A percentile compares a stretch with the other conserved stretches of the same genome.
phyloP scores from a whole-genome alignment of 1,139 yeast species.

The Blastobotrys aristatus region DNA sequence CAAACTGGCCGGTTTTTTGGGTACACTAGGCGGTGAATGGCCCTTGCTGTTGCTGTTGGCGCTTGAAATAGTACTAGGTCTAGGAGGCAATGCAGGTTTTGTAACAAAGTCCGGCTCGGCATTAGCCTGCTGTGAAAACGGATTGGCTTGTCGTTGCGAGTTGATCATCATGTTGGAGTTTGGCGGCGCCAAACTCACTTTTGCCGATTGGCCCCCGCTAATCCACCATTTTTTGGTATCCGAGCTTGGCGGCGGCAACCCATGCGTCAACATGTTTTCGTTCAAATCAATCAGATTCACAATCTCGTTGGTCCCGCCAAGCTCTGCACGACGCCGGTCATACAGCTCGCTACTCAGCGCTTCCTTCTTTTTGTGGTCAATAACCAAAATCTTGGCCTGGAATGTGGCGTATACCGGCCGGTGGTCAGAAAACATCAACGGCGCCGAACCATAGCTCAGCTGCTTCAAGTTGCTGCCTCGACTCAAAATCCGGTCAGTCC shows the following conservation, averaged over 20 bases:
- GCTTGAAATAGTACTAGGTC: slow-evolving; percentile 14
- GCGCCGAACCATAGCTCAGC: slow-evolving; percentile 56
- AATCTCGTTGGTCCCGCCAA: slow-evolving; percentile 34
- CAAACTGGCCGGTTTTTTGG: slow-evolving; percentile 22
- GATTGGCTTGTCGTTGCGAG: slow-evolving; percentile 64
- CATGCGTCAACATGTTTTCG: slow-evolving; percentile 36
- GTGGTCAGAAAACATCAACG: slow-evolving; percentile 80
- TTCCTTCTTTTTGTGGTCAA: slow-evolving; percentile 61
- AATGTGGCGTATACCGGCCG: slow-evolving; percentile 85
- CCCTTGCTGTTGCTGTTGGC: slow-evolving; percentile 13
- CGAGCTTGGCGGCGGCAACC: slow-evolving; percentile 83
- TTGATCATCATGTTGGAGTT: slow-evolving; percentile 49
- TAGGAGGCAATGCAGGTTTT: slow-evolving; percentile 24
- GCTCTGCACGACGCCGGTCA: slow-evolving; percentile 36
- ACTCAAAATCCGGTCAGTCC: slow-evolving; percentile 83
- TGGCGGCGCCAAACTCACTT: slow-evolving; percentile 45
- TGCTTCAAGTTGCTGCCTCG: slow-evolving; percentile 57
- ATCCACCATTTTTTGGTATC: slow-evolving; percentile 90
- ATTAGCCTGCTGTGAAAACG: slow-evolving; percentile 42
- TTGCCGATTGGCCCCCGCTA: slow-evolving; percentile 69
- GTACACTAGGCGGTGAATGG: slow-evolving; percentile 19
- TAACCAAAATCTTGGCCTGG: slow-evolving; percentile 58
- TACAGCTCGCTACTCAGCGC: slow-evolving; percentile 58
- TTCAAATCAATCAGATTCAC: slow-evolving; percentile 33
- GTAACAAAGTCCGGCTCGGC: slow-evolving; percentile 27